phyloP scores from a whole-genome alignment of 768 basidiomycete genomes.

The Neoboletus brunneissimus region DNA sequence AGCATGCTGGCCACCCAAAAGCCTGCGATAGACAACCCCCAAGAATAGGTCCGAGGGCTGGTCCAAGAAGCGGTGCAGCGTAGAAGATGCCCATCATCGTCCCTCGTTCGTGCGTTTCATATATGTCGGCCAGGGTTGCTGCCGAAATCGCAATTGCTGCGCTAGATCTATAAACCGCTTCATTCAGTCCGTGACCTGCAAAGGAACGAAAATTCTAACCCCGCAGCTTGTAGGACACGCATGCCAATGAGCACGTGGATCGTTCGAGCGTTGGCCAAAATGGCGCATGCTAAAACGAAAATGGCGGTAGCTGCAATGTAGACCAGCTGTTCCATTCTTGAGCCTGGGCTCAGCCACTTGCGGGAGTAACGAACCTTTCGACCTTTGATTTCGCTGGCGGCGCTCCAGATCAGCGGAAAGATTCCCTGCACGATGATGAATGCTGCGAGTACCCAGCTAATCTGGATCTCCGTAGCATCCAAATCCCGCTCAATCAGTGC shows the following conservation, averaged over 20 bases:
- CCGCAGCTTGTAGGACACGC: slow-evolving; percentile 64
- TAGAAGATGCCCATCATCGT: slow-evolving; percentile 81
- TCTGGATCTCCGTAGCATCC: slow-evolving; percentile 55
- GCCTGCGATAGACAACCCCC: slow-evolving; percentile 66
- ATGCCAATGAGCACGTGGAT: slow-evolving; percentile 63
- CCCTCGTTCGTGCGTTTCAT: slow-evolving; percentile 70
- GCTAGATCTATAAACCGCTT: slow-evolving; percentile 44
- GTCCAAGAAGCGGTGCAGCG: slow-evolving; percentile 74
- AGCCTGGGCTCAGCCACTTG: background rate
- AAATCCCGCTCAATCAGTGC: slow-evolving; percentile 56
- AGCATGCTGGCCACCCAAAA: slow-evolving; percentile 75
- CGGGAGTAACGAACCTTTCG: slow-evolving; percentile 48
- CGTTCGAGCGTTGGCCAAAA: slow-evolving; percentile 52
- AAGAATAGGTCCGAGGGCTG: slow-evolving; percentile 66
- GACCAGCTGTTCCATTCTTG: slow-evolving; percentile 39
- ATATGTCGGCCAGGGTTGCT: slow-evolving; percentile 76
- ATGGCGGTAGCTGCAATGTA: slow-evolving; percentile 52
- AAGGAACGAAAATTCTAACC: slow-evolving; percentile 38
- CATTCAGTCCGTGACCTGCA: slow-evolving; percentile 1
- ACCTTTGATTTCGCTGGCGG: slow-evolving; percentile 72
- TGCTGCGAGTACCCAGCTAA: slow-evolving; percentile 66
- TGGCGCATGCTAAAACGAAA: slow-evolving; percentile 53
- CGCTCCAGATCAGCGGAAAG: slow-evolving; percentile 65
- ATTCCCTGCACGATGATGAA: slow-evolving; percentile 73
- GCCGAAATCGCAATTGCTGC: slow-evolving; percentile 72